A percentile compares a stretch with the other conserved stretches of the same genome.
phyloP scores from a whole-genome alignment of 106 monocot genomes.

The Allium fistulosum region DNA sequence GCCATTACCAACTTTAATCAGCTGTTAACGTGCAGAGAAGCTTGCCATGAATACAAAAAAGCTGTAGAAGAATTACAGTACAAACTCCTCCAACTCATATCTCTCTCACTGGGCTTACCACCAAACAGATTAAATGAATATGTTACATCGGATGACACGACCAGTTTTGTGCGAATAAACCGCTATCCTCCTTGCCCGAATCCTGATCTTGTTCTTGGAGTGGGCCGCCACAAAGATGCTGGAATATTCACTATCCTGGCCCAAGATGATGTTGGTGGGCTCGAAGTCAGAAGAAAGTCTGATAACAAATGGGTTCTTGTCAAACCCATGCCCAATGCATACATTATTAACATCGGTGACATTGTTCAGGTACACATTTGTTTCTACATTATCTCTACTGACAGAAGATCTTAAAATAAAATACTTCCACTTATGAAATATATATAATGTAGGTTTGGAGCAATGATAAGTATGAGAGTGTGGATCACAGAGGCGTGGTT shows the following conservation, averaged over 20 bases:
- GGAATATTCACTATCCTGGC: slow-evolving; percentile 52
- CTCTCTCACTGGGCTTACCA: slow-evolving; percentile 30
- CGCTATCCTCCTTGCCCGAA: slow-evolving; percentile 68
- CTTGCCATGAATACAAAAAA: slow-evolving; percentile 26
- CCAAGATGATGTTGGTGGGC: slow-evolving; percentile 56
- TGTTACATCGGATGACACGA: slow-evolving; percentile 27
- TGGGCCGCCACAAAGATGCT: slow-evolving; percentile 70
- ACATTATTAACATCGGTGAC: slow-evolving; percentile 73
- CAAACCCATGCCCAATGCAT: slow-evolving; percentile 48
- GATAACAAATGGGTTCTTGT: slow-evolving; percentile 66
- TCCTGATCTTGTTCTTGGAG: slow-evolving; percentile 60
- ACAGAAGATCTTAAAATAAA: too few species aligned
- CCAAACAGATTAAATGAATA: slow-evolving; percentile 33
- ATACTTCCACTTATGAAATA: too few species aligned
- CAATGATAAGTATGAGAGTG: too few species aligned
- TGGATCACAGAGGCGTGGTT: too few species aligned
- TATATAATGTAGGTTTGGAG: not conserved
- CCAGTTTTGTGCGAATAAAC: slow-evolving; percentile 48
- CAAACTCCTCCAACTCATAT: slow-evolving; percentile 51
- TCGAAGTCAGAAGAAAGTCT: slow-evolving; percentile 47
- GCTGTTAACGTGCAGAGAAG: slow-evolving; percentile 19
- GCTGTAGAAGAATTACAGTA: slow-evolving; percentile 35
- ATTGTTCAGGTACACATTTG: slow-evolving; percentile 44
- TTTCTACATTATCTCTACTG: not conserved
- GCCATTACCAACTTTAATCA: too few species aligned